Base-by-base conservation (phyloP, 2,329 filamentous ascomycete genomes). In the Graphium sp. region DNA sequence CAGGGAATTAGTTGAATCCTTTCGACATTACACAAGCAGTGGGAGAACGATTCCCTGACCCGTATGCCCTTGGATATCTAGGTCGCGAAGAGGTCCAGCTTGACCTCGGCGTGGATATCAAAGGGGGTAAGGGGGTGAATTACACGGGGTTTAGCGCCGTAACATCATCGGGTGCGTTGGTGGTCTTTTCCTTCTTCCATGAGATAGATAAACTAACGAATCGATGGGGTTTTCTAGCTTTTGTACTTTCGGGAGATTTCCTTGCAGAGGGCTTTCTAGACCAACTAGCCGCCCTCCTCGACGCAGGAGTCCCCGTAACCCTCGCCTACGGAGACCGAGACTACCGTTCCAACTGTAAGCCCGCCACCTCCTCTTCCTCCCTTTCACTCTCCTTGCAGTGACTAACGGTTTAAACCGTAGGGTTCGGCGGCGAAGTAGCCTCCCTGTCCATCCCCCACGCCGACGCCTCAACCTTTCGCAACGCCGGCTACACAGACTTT, bases 401-500 rank as follows among this genome's bases (percentile, higher is more conserved):
- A 14, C 22, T 10, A 25, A 11, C n/a, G 17, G 26, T 29, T 11
- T n/a, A 21, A 4, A n/a, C 57, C 69, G n/a, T 6, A 23, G 29
- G 29, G 29, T 31, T 27, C 37, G 81, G 82, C n/a, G 81, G 79
- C 20, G 66, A 89, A 48, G 72, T 74, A 2, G 60, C 81, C 23
- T 79, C 74, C 3, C 56, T 82, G 4, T 60, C 62, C 5, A 53
- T 83, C 1, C 60, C 70, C 22, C 54, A 59, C 8, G 50, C 59
- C 26, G 50, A 61, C 16, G 34, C 30, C 30, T 36, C 36, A 31
- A 23, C 23, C 12, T 71, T 76, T 36, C 49, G 57, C 0, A 48
- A 51, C 2, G 73, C 81, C 1, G 80, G 79, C 1, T 89, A 89
- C 44, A 66, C 70, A 1, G 69, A 75, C 10, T 71, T 89, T 35